These are phyloP conservation scores for Crithidia sp. DNA, from an alignment of 208 protist genomes.

Conservation along the genomic window DNA sequence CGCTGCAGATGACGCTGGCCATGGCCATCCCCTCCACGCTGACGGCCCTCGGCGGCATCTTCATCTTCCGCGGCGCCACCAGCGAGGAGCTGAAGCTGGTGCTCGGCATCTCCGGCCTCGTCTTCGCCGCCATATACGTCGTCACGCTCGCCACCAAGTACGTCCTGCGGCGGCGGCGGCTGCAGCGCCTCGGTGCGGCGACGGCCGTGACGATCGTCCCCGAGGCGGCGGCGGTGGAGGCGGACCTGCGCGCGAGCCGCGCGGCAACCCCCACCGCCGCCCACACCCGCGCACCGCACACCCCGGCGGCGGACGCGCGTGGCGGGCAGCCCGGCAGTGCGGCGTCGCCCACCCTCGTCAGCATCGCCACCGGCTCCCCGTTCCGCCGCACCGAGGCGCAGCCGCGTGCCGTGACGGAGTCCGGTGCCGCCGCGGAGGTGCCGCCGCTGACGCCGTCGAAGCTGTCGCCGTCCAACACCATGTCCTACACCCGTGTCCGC, in stretches of 20 bases:
- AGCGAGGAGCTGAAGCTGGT: constrained; percentile 35
- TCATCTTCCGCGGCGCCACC: constrained; percentile 24
- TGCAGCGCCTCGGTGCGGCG: constrained; percentile 6
- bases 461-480: constrained; percentile 37
- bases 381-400: constrained; percentile 34
- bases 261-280: constrained; percentile 4
- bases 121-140: constrained; percentile 42
- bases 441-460: constrained; percentile 35
- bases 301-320: background rate
- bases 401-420: constrained; percentile 29
- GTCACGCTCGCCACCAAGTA: constrained; percentile 25
- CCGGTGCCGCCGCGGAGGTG: background rate
- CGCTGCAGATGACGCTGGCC: constrained; percentile 33
- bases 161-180: constrained; percentile 15
- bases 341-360: constrained; percentile 23
- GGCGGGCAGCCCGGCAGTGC: background rate
- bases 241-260: constrained; percentile 15
- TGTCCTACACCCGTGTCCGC: constrained; percentile 46
- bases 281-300: background rate
- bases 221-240: constrained; percentile 18
- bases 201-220: constrained; percentile 21
- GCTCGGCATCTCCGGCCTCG: constrained; percentile 44
- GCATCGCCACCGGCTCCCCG: constrained; percentile 25
- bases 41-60: constrained; percentile 34
- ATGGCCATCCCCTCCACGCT: constrained; percentile 50